Percentiles rank a stretch among this genome's conserved stretches.
Conservation (phyloP, 257 asterid species). For the Solanum neorickii region DNA sequence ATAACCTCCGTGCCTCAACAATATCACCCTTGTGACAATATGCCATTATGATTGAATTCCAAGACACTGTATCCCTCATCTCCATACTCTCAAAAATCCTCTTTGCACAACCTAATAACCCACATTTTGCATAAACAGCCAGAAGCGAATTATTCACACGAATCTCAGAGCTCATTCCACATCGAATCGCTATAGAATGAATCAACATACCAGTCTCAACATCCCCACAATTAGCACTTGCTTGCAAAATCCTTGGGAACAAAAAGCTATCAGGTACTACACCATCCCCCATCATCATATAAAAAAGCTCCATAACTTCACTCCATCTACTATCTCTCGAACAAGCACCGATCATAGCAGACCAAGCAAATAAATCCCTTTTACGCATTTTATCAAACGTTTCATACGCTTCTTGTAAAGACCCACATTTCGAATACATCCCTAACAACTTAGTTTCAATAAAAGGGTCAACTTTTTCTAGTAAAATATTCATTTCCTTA, state of each 20-base stretch:
- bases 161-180: conserved; percentile 25
- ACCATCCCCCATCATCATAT: conserved; percentile 47
- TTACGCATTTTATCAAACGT: conserved; percentile 53
- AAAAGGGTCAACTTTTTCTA: conserved; percentile 35
- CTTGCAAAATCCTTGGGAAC: conserved; percentile 69
- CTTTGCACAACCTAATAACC: conserved; percentile 37
- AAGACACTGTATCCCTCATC: conserved; percentile 47
- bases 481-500: conserved; percentile 10
- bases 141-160: conserved; percentile 61
- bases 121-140: conserved; percentile 63
- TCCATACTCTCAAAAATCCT: conserved; percentile 40
- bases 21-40: conserved; percentile 41
- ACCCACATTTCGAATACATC: conserved; percentile 67
- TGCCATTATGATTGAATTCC: conserved; percentile 70
- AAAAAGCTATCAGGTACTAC: conserved; percentile 50
- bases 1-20: conserved; percentile 35
- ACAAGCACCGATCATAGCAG: conserved; percentile 73
- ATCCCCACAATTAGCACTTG: conserved; percentile 55
- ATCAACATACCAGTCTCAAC: conserved; percentile 53
- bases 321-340: conserved; percentile 62
- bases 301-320: conserved; percentile 52
- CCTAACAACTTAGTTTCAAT: conserved; percentile 44
- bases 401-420: conserved; percentile 32
- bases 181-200: conserved; percentile 41
- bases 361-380: conserved; percentile 64